Percentiles rank a stretch among this genome's conserved stretches.
Conservation (phyloP, 345 rosid species). For the Arabidopsis suecica region DNA sequence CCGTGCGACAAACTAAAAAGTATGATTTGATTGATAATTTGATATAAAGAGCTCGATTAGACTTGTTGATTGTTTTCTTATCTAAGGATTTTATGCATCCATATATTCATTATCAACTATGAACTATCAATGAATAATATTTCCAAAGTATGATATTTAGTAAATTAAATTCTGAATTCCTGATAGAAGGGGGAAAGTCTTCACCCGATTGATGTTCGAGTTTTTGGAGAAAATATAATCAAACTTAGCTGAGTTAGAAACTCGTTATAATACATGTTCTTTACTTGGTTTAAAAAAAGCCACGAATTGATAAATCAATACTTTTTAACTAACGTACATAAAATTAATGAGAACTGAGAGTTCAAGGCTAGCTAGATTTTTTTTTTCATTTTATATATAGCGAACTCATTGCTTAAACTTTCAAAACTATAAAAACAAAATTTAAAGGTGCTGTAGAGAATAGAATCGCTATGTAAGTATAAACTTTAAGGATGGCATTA, state of each 20-base stretch:
- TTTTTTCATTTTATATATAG: background rate
- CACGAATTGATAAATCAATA: no score
- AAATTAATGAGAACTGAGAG: background rate
- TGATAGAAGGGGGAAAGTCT: no score
- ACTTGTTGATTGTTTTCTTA: conserved; percentile 24
- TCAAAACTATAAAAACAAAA: no score
- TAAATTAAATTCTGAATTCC: background rate
- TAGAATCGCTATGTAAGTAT: background rate
- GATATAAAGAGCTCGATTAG: conserved; percentile 28
- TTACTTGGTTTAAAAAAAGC: no score
- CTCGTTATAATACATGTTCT: no score
- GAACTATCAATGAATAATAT: background rate
- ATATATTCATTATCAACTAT: background rate
- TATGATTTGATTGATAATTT: conserved; percentile 34
- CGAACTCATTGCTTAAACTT: background rate
- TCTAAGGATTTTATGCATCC: background rate
- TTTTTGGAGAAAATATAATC: no score
- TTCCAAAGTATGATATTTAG: background rate
- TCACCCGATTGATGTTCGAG: no score
- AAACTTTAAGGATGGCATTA: background rate
- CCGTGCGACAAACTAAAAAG: conserved; percentile 31
- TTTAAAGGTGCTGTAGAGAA: background rate
- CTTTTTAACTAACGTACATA: background rate
- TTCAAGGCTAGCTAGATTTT: background rate
- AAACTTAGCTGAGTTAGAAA: no score